These are phyloP conservation scores for Vaccinium darrowii DNA, from an alignment of 148 eudicot species.

Conservation along the genomic window DNA sequence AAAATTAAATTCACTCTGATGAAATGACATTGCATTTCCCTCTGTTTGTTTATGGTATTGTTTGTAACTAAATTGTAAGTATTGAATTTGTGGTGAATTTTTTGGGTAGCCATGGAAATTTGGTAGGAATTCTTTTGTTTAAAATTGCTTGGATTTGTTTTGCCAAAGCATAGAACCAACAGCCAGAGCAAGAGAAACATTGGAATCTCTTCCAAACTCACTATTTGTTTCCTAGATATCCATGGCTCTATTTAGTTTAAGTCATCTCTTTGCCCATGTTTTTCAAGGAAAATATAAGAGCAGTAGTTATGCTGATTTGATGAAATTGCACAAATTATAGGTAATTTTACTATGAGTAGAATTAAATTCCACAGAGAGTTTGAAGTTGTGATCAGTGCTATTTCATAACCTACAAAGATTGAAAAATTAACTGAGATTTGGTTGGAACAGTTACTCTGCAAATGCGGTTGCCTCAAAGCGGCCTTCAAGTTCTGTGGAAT, in stretches of 20 bases:
- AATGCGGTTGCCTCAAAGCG: slow-evolving; percentile 1
- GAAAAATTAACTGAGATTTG: neutral
- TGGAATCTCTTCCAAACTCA: neutral
- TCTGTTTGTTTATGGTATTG: neutral
- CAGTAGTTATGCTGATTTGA: neutral
- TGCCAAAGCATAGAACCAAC: neutral
- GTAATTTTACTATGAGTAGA: neutral
- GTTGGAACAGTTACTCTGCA: neutral
- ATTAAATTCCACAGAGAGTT: neutral
- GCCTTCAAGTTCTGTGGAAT: neutral
- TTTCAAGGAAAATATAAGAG: neutral
- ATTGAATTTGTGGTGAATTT: neutral
- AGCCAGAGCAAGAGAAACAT: too few relatives aligned
- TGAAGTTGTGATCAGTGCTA: neutral
- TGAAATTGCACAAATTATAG: slow-evolving; percentile 1
- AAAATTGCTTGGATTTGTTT: neutral
- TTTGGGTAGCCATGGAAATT: neutral
- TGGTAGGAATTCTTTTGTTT: neutral
- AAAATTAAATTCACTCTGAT: neutral
- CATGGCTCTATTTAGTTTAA: neutral
- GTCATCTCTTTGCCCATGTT: neutral
- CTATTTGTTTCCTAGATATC: neutral
- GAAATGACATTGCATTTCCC: neutral
- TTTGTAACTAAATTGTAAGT: too few relatives aligned
- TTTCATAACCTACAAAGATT: neutral